Evolutionary conservation across 768 basidiomycete genomes (phyloP), one percentile per base, ranked within the genome.

Genomic region (Suillus hirtellus): DNA sequence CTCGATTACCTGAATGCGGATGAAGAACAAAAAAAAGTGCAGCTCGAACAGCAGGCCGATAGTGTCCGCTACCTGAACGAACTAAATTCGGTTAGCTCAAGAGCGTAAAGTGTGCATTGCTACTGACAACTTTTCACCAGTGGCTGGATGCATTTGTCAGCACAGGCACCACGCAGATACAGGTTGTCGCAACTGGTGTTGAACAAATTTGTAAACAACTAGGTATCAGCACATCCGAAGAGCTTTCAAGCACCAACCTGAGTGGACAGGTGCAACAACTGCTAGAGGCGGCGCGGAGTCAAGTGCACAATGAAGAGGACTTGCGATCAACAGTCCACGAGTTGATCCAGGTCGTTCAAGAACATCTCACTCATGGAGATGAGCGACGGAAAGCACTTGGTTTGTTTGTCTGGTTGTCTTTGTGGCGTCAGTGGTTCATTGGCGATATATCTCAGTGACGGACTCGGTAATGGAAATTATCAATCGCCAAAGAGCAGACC

Each of bases 91-190:
- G 90, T 89, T 64, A 63, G 84, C 73, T 50, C 24, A 40, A n/a
- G 11, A 21, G 44, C 1, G 12, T n/a, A 24, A 1, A n/a, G 38
- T 43, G 17, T 21, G 40, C 11, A 12, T 12, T 53, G 11, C 19
- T 35, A 35, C 42, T 54, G 3, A 68, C 52, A 63, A 12, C 17
- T 34, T 49, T 31, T 7, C 15, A 24, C 49, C 63, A 90, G 86
- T 95, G 93, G 93, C 82, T 95, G 47, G 93, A 95, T 67, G 78
- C 86, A 3, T 93, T 94, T 72, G 90, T 93, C 44, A 86, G 86
- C 46, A 86, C 87, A 50, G 88, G 89, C n/a, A 88, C 87, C 0
- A 82, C 84, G 15, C 90, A 93, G 66, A 87, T 92, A 27, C 84
- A 89, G 68, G 76, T 78, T 42, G 78, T 93, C 15, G 83, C 86